Percentiles rank a stretch among this genome's conserved stretches.
phyloP scores from a whole-genome alignment of 208 protist genomes.

The Plasmodiophora brassicae region DNA sequence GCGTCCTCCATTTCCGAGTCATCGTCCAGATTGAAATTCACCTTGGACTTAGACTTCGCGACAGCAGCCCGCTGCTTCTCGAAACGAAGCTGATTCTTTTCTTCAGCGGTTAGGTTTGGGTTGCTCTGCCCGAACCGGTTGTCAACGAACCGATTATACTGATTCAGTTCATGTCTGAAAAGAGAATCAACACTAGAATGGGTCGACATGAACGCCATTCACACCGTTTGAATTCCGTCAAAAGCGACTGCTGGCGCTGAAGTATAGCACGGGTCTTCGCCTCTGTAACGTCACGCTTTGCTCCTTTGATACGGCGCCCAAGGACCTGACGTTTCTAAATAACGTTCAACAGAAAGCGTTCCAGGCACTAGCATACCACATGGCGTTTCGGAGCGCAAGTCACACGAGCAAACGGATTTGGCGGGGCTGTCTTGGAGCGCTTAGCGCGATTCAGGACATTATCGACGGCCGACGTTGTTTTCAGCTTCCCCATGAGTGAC shows the following conservation, averaged over 20 bases:
- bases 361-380: too few species aligned
- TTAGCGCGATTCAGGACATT: too few species aligned
- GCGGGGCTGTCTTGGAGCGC: too few species aligned
- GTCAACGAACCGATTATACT: neutral
- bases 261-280: neutral
- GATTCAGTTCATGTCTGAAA: neutral
- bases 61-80: neutral
- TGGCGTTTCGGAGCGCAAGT: too few species aligned
- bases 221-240: too few species aligned
- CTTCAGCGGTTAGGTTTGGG: neutral
- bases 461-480: too few species aligned
- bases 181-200: neutral
- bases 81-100: neutral
- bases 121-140: constrained; percentile 12
- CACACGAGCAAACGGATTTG: too few species aligned
- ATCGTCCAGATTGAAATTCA: neutral
- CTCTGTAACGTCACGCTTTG: neutral
- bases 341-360: too few species aligned
- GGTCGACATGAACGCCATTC: too few species aligned
- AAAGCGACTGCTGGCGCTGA: too few species aligned
- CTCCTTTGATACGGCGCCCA: neutral
- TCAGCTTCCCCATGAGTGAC: too few species aligned
- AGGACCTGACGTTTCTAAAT: too few species aligned
- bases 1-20: neutral
- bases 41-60: neutral